These are phyloP conservation scores for Dendrothele bispora DNA, from an alignment of 768 basidiomycete genomes.

Conservation along the genomic window DNA sequence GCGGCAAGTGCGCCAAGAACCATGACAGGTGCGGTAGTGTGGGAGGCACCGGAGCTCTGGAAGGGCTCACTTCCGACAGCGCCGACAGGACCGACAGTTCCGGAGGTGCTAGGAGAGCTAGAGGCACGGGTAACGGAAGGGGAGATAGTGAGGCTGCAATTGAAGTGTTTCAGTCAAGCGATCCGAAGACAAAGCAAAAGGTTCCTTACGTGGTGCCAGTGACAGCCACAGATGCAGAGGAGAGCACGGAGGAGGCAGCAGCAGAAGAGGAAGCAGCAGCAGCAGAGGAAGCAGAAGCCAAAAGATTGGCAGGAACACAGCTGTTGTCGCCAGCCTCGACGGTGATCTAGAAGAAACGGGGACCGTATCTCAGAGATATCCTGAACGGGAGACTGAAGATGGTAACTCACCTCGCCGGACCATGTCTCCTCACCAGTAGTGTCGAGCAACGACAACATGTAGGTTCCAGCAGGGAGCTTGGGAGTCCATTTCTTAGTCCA, in stretches of 20 bases:
- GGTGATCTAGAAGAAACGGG: conserved; percentile 32
- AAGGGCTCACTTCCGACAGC: conserved; percentile 36
- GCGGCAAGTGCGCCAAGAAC: conserved; percentile 41
- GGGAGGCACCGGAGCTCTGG: conserved; percentile 37
- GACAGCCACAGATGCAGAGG: conserved; percentile 7
- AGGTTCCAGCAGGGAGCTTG: conserved; percentile 46
- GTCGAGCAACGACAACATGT: conserved; percentile 58
- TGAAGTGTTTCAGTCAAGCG: neutral
- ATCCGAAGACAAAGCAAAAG: neutral
- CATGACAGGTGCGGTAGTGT: conserved; percentile 41
- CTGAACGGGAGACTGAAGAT: conserved; percentile 4
- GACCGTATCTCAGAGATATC: conserved; percentile 7
- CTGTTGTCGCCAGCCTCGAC: conserved; percentile 34
- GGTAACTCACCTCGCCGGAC: conserved; percentile 58
- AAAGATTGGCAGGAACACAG: conserved; percentile 3
- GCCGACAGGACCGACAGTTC: conserved; percentile 46
- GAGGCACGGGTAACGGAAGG: conserved; percentile 12
- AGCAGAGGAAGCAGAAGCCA: conserved; percentile 19
- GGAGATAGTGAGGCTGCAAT: conserved; percentile 17
- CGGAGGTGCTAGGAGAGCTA: conserved; percentile 14
- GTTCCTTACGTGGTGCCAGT: conserved; percentile 15
- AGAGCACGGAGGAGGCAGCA: conserved; percentile 1
- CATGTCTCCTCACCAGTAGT: conserved; percentile 59
- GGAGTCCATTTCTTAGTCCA: conserved; percentile 45
- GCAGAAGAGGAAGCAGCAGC: conserved; percentile 9